phyloP scores from a whole-genome alignment of 129 eudicot species.

The Dittrichia graveolens region DNA sequence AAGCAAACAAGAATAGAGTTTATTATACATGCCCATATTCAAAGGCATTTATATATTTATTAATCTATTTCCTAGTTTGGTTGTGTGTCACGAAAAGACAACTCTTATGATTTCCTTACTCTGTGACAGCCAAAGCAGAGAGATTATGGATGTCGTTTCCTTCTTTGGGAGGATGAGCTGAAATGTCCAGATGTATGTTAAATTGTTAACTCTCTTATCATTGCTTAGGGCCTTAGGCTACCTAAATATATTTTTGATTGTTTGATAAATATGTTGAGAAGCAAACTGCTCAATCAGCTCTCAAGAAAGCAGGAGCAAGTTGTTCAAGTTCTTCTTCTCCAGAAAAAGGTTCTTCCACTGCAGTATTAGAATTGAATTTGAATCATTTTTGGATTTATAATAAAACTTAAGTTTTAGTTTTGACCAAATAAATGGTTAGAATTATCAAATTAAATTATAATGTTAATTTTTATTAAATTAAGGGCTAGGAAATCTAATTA shows the following conservation, averaged over 20 bases:
- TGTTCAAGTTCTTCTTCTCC: too few relatives aligned
- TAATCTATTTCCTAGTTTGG: background rate
- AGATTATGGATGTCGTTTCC: background rate
- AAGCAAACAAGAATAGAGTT: background rate
- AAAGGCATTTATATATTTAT: background rate
- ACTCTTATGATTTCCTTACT: too few relatives aligned
- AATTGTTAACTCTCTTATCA: conserved; percentile 2
- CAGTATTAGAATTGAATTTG: too few relatives aligned
- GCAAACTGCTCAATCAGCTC: background rate
- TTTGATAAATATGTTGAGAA: background rate
- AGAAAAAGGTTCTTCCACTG: too few relatives aligned
- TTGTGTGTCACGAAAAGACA: too few relatives aligned
- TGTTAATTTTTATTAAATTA: too few relatives aligned
- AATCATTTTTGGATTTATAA: too few relatives aligned
- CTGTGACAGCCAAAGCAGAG: conserved; percentile 5
- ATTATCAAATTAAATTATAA: too few relatives aligned
- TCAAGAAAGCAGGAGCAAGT: too few relatives aligned
- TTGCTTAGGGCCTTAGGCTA: conserved; percentile 6
- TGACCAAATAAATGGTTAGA: too few relatives aligned
- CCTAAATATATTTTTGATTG: conserved; percentile 10
- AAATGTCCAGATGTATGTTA: background rate
- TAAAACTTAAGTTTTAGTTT: too few relatives aligned
- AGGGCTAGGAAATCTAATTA: too few relatives aligned
- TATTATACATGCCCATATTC: background rate
- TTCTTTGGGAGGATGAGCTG: background rate